Conservation (phyloP, 2,329 filamentous ascomycete genomes). For the Xylariaceae sp. region DNA sequence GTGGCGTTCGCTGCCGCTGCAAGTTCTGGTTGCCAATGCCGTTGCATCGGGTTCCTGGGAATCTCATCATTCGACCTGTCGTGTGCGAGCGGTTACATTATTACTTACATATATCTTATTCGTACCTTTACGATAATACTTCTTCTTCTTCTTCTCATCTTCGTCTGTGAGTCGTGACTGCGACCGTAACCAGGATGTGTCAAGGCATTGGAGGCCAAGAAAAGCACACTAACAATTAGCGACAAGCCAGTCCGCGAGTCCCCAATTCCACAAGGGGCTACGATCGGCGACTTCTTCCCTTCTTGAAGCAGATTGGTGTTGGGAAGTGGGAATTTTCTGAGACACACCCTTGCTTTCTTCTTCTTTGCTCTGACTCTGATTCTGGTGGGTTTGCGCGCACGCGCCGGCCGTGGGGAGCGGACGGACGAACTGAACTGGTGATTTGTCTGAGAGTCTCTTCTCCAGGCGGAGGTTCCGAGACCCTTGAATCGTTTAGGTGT, state of each 20-base stretch:
- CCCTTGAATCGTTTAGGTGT: slow-evolving; percentile 29
- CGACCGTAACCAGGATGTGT: slow-evolving; percentile 4
- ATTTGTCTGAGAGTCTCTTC: slow-evolving; percentile 17
- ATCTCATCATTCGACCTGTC: background rate
- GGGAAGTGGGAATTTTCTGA: slow-evolving; percentile 25
- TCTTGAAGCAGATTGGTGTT: background rate
- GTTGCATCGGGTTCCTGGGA: background rate
- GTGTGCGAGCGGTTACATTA: background rate
- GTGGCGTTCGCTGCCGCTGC: slow-evolving; percentile 2
- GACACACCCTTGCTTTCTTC: slow-evolving; percentile 29
- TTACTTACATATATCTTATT: background rate
- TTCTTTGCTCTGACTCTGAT: slow-evolving; percentile 12
- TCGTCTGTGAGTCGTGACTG: background rate
- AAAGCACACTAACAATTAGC: slow-evolving; percentile 20
- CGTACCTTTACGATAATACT: no score
- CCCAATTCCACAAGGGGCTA: slow-evolving; percentile 4
- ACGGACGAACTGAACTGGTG: no score
- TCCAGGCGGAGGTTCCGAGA: slow-evolving; percentile 25
- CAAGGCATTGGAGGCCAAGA: slow-evolving; percentile 7
- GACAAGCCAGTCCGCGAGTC: slow-evolving; percentile 15
- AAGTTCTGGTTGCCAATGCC: background rate
- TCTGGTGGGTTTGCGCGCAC: background rate
- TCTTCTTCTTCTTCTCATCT: no score
- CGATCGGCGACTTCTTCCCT: slow-evolving; percentile 18
- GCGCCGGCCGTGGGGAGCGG: no score